Percentiles rank a stretch among this genome's conserved stretches.
phyloP scores from a whole-genome alignment of 441 rosid genomes.

The Arabidopsis hybrid region DNA sequence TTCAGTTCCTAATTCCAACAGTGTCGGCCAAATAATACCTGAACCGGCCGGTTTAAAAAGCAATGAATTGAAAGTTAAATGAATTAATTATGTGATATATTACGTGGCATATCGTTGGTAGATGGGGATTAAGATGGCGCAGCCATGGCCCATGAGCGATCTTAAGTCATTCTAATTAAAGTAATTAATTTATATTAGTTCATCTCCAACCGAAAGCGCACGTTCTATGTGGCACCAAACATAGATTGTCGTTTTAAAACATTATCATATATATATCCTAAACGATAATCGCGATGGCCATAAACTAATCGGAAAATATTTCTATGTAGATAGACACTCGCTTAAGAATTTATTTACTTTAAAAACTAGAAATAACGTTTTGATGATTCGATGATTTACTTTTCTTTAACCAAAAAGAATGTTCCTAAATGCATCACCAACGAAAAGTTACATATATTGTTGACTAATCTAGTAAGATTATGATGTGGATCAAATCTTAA shows the following conservation, averaged over 20 bases:
- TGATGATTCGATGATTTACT: conserved; percentile 31
- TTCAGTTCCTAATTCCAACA: not conserved
- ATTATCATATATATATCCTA: conserved; percentile 33
- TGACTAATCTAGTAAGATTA: conserved; percentile 27
- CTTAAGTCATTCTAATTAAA: conserved; percentile 37
- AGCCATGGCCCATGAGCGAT: conserved; percentile 32
- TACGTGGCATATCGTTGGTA: conserved; percentile 39
- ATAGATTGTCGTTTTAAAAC: not conserved
- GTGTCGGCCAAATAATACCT: conserved; percentile 36
- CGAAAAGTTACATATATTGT: conserved; percentile 36
- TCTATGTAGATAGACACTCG: conserved; percentile 26
- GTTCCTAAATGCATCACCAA: conserved; percentile 33
- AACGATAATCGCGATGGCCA: conserved; percentile 29
- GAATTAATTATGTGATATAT: conserved; percentile 9
- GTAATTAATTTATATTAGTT: conserved; percentile 25
- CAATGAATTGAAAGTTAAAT: not conserved
- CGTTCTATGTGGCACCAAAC: conserved; percentile 38
- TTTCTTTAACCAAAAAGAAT: conserved; percentile 16
- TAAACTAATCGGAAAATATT: conserved; percentile 15
- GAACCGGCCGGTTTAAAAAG: conserved; percentile 27
- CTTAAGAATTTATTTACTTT: conserved; percentile 17
- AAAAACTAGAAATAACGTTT: not conserved
- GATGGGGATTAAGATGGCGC: conserved; percentile 33
- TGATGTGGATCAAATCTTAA: conserved; percentile 32
- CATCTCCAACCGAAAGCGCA: conserved; percentile 43